These are phyloP conservation scores for Breviolum minutum DNA, from an alignment of 73 alveolate species.

Conservation along the genomic window DNA sequence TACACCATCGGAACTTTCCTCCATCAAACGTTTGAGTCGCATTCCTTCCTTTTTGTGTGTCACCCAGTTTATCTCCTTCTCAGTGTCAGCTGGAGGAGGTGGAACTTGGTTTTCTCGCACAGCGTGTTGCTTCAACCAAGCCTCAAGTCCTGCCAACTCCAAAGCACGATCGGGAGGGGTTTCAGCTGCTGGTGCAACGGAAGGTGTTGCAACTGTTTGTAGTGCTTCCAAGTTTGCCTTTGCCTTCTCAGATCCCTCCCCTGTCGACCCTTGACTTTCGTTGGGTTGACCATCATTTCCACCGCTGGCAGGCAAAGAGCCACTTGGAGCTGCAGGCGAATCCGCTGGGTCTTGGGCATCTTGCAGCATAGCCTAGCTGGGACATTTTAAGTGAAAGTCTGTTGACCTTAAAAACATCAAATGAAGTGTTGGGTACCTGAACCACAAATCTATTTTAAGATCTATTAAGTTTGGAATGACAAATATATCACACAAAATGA, in stretches of 20 bases:
- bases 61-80: background rate
- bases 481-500: too few relatives aligned
- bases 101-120: background rate
- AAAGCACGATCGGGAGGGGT: background rate
- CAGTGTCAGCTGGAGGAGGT: background rate
- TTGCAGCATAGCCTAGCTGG: background rate
- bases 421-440: too few relatives aligned
- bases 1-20: background rate
- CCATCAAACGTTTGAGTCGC: background rate
- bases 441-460: too few relatives aligned
- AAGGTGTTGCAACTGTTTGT: background rate
- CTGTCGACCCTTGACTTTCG: too few relatives aligned
- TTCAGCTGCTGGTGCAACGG: background rate
- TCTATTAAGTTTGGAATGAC: too few relatives aligned
- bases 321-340: background rate
- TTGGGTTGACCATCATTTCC: too few relatives aligned
- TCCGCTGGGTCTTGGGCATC: background rate
- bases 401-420: too few relatives aligned
- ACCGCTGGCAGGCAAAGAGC: too few relatives aligned
- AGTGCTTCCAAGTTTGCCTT: background rate
- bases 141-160: background rate
- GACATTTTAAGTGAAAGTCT: too few relatives aligned
- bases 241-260: background rate
- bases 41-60: background rate
- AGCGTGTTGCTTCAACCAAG: background rate